Evolutionary conservation across 768 basidiomycete genomes (phyloP).

Genomic region (Clitopilus passeckerianus): DNA sequence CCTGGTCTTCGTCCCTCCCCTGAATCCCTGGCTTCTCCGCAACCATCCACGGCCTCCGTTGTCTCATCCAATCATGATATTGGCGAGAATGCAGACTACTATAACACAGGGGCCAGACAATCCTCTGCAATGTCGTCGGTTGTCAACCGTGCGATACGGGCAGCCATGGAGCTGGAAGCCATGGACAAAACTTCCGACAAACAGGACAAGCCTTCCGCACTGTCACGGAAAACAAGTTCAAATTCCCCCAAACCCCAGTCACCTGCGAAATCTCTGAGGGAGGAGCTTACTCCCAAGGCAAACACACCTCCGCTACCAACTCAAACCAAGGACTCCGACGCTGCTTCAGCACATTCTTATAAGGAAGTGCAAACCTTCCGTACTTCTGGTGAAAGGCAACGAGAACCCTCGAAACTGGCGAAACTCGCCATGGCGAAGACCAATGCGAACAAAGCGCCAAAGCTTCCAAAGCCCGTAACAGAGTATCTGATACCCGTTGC

Average conservation of each 20-base stretch:
- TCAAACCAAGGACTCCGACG: background rate
- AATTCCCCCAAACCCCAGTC: background rate
- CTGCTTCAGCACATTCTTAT: constrained; percentile 15
- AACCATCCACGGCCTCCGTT: constrained; percentile 25
- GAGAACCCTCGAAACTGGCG: constrained; percentile 62
- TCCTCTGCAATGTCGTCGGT: constrained; percentile 53
- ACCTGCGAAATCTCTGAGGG: background rate
- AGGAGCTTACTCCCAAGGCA: constrained; percentile 10
- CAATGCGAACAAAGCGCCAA: constrained; percentile 39
- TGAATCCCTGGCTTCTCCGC: constrained; percentile 40
- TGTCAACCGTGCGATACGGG: constrained; percentile 60
- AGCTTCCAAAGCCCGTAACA: constrained; percentile 44
- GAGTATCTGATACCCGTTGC: constrained; percentile 75
- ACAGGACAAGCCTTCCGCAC: background rate
- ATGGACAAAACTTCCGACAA: constrained; percentile 27
- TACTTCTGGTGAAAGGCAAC: constrained; percentile 9
- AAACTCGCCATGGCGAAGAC: constrained; percentile 62
- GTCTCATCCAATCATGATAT: constrained; percentile 16
- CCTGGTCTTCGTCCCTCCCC: constrained; percentile 65
- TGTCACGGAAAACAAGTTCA: background rate
- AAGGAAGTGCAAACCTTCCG: constrained; percentile 26
- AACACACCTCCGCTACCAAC: constrained; percentile 11
- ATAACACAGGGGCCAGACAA: constrained; percentile 12
- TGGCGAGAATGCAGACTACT: constrained; percentile 14
- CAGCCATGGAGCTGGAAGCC: constrained; percentile 61